Percentiles rank a stretch among this genome's conserved stretches.
Evolutionary conservation across 305 asterid species (phyloP).

Genomic region (Fraxinus paxiana): DNA sequence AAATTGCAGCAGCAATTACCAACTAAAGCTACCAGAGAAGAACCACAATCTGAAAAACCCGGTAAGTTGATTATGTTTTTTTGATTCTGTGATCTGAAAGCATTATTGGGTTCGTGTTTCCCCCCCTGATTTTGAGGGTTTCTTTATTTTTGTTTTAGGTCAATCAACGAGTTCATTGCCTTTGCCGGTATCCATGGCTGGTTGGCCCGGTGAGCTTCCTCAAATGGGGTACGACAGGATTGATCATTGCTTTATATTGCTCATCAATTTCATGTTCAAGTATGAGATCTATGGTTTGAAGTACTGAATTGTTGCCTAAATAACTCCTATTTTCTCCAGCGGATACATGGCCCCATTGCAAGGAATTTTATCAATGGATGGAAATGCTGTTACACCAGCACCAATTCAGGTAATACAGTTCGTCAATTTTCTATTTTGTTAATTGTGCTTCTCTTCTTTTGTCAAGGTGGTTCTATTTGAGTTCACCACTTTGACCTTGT

Average conservation of each 20-base stretch:
- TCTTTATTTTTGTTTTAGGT: constrained; percentile 1
- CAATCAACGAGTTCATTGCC: constrained; percentile 1
- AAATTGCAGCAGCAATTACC: constrained; percentile 32
- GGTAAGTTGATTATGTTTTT: constrained; percentile 22
- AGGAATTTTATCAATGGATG: constrained; percentile 83
- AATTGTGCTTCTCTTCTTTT: neutral
- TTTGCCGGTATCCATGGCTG: constrained; percentile 19
- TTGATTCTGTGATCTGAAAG: neutral
- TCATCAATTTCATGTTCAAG: constrained; percentile 15
- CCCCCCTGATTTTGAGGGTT: neutral
- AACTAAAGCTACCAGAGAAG: constrained; percentile 35
- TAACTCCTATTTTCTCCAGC: constrained; percentile 32
- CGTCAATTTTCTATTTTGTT: neutral
- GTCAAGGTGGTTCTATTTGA: neutral
- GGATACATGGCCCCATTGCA: constrained; percentile 90
- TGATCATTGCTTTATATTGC: constrained; percentile 16
- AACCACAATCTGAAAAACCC: constrained; percentile 30
- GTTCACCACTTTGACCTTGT: neutral
- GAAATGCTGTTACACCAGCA: constrained; percentile 53
- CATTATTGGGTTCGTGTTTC: neutral
- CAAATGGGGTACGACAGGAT: constrained; percentile 70
- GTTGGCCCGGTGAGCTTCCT: constrained; percentile 96
- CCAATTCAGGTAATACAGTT: constrained; percentile 52
- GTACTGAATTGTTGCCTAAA: constrained; percentile 14
- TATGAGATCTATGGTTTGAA: constrained; percentile 20